Evolutionary conservation across 768 basidiomycete species (phyloP).

Genomic region (Suillus alpinus): DNA sequence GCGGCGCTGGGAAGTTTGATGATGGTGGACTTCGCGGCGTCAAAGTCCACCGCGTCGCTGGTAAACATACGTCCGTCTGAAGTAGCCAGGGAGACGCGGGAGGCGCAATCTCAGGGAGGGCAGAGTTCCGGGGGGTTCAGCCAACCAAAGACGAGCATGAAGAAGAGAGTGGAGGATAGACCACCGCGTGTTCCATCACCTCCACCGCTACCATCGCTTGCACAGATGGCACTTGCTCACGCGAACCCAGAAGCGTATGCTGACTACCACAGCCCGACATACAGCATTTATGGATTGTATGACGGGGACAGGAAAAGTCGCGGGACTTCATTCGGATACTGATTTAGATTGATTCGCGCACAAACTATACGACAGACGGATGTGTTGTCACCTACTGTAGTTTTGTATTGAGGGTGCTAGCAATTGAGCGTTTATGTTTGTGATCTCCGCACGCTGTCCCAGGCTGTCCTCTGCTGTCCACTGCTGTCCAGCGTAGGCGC

Average conservation of each 20-base stretch:
- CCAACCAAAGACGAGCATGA: conserved; percentile 24
- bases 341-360: conserved; percentile 1
- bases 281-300: conserved; percentile 78
- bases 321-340: conserved; percentile 22
- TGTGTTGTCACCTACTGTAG: conserved; percentile 6
- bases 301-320: conserved; percentile 58
- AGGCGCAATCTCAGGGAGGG: conserved; percentile 27
- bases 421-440: neutral
- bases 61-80: conserved; percentile 29
- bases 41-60: conserved; percentile 32
- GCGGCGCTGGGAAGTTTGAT: conserved; percentile 57
- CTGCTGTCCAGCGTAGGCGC: too few species aligned
- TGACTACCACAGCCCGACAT: conserved; percentile 76
- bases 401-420: conserved; percentile 6
- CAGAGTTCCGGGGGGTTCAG: conserved; percentile 18
- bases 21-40: conserved; percentile 54
- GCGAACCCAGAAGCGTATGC: conserved; percentile 58
- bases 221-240: conserved; percentile 75
- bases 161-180: conserved; percentile 47
- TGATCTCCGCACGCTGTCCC: neutral
- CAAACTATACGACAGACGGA: neutral
- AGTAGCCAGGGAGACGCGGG: conserved; percentile 13
- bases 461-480: too few species aligned
- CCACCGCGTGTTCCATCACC: conserved; percentile 82
- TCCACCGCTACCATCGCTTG: conserved; percentile 65